Evolutionary conservation across 179 eudicot genomes (phyloP).

Genomic region (Heliamphora pulchella): DNA sequence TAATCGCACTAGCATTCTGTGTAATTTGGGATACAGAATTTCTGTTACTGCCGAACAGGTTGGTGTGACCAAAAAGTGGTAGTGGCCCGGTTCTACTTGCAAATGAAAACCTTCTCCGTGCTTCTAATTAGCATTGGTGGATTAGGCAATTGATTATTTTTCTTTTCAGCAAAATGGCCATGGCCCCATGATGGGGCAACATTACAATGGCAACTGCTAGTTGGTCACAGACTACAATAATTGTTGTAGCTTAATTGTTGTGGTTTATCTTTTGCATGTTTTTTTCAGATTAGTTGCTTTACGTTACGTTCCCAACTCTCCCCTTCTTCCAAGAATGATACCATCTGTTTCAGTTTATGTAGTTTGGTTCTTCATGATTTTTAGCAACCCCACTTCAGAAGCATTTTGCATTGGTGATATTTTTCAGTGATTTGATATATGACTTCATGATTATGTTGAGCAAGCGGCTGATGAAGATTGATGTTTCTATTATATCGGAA

Average conservation of each 20-base stretch:
- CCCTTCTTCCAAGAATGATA: neutral
- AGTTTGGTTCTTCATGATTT: neutral
- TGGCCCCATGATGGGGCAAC: neutral
- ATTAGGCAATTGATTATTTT: neutral
- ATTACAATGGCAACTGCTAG: neutral
- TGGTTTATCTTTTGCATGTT: neutral
- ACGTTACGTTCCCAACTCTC: no score
- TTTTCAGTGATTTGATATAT: constrained; percentile 78
- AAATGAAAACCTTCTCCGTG: constrained; percentile 3
- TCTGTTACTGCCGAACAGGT: neutral
- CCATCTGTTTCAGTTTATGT: neutral
- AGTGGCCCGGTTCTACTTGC: neutral
- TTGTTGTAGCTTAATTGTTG: neutral
- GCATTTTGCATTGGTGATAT: constrained; percentile 17
- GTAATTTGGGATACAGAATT: neutral
- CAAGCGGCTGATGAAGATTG: constrained; percentile 71
- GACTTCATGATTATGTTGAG: constrained; percentile 74
- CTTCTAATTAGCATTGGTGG: neutral
- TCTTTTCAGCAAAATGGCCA: neutral
- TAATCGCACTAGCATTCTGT: neutral
- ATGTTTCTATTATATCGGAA: constrained; percentile 76
- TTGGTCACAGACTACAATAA: neutral
- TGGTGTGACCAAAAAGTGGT: neutral
- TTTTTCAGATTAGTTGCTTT: neutral
- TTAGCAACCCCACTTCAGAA: neutral